Conservation (phyloP, 2,329 filamentous ascomycete species). For the Chaetomiaceae sp. region DNA sequence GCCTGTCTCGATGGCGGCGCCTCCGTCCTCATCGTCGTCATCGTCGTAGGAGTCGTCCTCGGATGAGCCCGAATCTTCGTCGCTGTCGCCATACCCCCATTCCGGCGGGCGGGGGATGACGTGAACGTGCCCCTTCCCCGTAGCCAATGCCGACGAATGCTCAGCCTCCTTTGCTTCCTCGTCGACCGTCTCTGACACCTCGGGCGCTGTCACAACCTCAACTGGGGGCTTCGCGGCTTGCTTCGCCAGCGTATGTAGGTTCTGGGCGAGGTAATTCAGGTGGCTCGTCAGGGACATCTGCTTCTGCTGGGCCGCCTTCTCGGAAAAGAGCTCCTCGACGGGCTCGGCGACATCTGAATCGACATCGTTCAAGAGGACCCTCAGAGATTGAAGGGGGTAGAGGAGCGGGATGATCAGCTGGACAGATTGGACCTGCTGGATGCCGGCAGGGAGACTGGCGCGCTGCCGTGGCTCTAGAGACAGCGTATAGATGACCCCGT, state of each 20-base stretch:
- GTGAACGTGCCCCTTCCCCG: conserved; percentile 61
- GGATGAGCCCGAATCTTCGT: conserved; percentile 38
- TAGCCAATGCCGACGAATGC: conserved; percentile 27
- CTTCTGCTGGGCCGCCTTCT: conserved; percentile 51
- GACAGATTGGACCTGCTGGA: conserved; percentile 59
- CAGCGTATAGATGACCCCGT: conserved; percentile 66
- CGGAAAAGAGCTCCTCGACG: conserved; percentile 61
- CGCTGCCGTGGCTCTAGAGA: conserved; percentile 63
- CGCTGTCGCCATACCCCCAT: conserved; percentile 57
- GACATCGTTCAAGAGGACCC: conserved; percentile 61
- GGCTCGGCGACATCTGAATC: conserved; percentile 55
- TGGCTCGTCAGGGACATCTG: conserved; percentile 66
- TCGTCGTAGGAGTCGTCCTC: conserved; percentile 45
- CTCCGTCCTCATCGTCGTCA: conserved; percentile 41
- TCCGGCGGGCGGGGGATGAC: conserved; percentile 73
- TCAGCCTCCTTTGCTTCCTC: conserved; percentile 24
- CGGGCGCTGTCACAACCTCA: conserved; percentile 16
- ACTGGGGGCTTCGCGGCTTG: conserved; percentile 36
- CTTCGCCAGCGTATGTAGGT: conserved; percentile 62
- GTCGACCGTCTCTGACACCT: conserved; percentile 21
- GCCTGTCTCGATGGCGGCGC: conserved; percentile 32
- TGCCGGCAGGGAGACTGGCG: conserved; percentile 52
- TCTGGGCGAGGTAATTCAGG: conserved; percentile 68
- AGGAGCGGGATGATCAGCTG: conserved; percentile 64
- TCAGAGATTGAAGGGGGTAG: conserved; percentile 66